Evolutionary conservation across 2,329 filamentous ascomycete genomes (phyloP).

Genomic region (Fonsecaea erecta): DNA sequence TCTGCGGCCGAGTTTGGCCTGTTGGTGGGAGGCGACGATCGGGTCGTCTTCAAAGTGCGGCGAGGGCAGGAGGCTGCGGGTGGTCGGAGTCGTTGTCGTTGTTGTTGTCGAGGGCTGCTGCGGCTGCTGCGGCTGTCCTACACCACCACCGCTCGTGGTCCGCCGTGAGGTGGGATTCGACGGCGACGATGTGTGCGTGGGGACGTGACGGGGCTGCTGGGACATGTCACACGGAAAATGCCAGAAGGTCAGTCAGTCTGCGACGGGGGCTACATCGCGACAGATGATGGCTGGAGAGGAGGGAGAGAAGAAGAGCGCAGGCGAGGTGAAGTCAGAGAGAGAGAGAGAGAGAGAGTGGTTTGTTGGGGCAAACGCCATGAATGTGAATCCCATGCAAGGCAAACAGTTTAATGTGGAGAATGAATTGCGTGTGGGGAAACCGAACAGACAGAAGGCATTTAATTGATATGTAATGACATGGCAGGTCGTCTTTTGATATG

Average conservation of each 20-base stretch:
- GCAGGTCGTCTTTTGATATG: no score
- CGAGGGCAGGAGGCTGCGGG: slow-evolving; percentile 31
- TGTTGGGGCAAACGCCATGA: slow-evolving; percentile 3
- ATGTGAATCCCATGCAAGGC: slow-evolving; percentile 10
- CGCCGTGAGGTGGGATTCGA: slow-evolving; percentile 37
- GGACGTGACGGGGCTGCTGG: slow-evolving; percentile 31
- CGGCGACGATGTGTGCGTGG: slow-evolving; percentile 35
- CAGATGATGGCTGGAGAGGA: neutral
- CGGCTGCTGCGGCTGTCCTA: slow-evolving; percentile 16
- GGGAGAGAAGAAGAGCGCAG: neutral
- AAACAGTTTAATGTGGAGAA: slow-evolving; percentile 11
- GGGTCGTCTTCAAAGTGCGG: slow-evolving; percentile 36
- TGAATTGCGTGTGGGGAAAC: neutral
- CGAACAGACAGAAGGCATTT: neutral
- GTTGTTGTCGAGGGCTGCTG: no score
- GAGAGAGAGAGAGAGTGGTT: no score
- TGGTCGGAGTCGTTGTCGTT: neutral
- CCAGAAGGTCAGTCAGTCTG: slow-evolving; percentile 1
- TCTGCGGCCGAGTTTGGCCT: slow-evolving; percentile 14
- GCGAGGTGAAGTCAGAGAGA: neutral
- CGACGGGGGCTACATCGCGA: slow-evolving; percentile 17
- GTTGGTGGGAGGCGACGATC: slow-evolving; percentile 25
- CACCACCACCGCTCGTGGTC: slow-evolving; percentile 19
- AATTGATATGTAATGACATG: no score
- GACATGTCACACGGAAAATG: slow-evolving; percentile 28